A percentile compares a stretch with the other conserved stretches of the same genome.
phyloP scores from a whole-genome alignment of 306 rosid species.

The Luffa acutangula region DNA sequence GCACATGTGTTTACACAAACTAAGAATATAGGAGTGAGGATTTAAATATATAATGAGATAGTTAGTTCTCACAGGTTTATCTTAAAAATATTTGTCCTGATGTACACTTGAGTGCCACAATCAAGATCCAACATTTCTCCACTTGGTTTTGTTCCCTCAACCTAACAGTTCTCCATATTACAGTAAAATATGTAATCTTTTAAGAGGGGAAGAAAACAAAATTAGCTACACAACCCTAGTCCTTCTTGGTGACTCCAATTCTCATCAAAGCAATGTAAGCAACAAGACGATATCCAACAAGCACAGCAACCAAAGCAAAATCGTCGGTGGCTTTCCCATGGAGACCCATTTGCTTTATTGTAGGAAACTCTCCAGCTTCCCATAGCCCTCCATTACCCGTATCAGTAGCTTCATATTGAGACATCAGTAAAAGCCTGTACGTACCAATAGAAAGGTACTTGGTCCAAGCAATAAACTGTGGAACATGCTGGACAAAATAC shows the following conservation, averaged over 20 bases:
- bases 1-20: too few species aligned
- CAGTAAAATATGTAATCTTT: neutral
- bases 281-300: slow-evolving; percentile 45
- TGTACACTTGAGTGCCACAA: neutral
- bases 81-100: neutral
- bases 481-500: slow-evolving; percentile 52
- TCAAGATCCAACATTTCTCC: neutral
- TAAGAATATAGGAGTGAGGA: too few species aligned
- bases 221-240: neutral
- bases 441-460: slow-evolving; percentile 38
- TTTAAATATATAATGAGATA: too few species aligned
- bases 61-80: too few species aligned
- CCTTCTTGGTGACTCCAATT: slow-evolving; percentile 40
- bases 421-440: slow-evolving; percentile 38
- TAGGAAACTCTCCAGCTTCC: slow-evolving; percentile 26
- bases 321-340: slow-evolving; percentile 14
- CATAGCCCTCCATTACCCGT: slow-evolving; percentile 14
- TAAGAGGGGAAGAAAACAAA: neutral
- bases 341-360: slow-evolving; percentile 38
- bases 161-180: neutral
- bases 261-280: slow-evolving; percentile 62
- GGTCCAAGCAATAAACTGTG: slow-evolving; percentile 45
- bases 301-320: slow-evolving; percentile 40
- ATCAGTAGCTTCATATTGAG: slow-evolving; percentile 33
- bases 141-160: neutral